These are phyloP conservation scores for Skeletonema costatum DNA, from an alignment of 108 stramenopile species.

Conservation along the genomic window DNA sequence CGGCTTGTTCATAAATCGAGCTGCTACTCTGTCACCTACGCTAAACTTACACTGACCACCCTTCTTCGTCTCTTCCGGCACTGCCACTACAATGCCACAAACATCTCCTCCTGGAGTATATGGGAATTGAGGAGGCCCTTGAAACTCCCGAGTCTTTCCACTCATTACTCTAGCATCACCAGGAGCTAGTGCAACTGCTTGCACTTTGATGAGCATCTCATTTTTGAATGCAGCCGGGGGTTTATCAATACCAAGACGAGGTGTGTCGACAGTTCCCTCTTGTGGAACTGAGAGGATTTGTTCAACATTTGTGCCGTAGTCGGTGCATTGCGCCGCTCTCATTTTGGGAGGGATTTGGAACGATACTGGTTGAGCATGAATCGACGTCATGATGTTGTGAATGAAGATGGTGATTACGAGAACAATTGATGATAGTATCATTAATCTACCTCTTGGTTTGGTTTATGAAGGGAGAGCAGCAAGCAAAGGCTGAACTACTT, in stretches of 20 bases:
- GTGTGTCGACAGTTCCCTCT: constrained; percentile 47
- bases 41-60: constrained; percentile 19
- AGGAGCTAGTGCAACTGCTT: constrained; percentile 63
- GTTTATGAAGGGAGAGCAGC: no score
- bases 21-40: constrained; percentile 64
- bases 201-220: constrained; percentile 47
- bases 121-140: constrained; percentile 70
- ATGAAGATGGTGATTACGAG: background rate
- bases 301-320: constrained; percentile 58
- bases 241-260: constrained; percentile 17
- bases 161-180: constrained; percentile 66
- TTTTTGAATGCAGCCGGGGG: constrained; percentile 32
- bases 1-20: constrained; percentile 55
- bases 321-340: constrained; percentile 60
- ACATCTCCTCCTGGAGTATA: constrained; percentile 74
- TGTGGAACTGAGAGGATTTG: constrained; percentile 45
- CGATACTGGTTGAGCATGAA: background rate
- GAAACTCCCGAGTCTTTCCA: constrained; percentile 58
- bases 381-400: background rate
- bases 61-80: constrained; percentile 33
- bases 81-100: constrained; percentile 58
- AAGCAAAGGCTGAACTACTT: no score
- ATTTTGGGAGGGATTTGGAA: constrained; percentile 23
- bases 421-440: background rate
- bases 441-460: no score